Evolutionary conservation across 1,284 basidiomycete species (phyloP).

Genomic region (Wolfiporia cocos): DNA sequence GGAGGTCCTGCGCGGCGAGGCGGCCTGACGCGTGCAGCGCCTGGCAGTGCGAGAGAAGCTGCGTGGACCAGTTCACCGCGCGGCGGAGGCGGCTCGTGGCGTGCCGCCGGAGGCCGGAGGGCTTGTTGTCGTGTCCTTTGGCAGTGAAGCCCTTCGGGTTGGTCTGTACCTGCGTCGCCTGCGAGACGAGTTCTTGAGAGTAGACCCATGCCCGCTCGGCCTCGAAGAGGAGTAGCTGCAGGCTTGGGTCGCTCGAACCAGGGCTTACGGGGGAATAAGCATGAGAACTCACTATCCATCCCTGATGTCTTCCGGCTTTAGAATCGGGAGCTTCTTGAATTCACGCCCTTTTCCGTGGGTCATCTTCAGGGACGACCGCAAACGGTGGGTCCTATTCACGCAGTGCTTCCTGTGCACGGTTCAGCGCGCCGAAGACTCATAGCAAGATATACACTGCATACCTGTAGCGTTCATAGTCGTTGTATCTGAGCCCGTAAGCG

Average conservation of each 20-base stretch:
- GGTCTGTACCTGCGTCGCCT: slow-evolving; percentile 41
- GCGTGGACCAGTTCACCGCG: slow-evolving; percentile 78
- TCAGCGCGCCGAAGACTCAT: neutral
- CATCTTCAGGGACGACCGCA: slow-evolving; percentile 77
- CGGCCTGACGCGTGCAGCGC: slow-evolving; percentile 49
- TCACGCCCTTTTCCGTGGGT: slow-evolving; percentile 88
- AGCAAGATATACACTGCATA: too few species aligned
- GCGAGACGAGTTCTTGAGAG: slow-evolving; percentile 72
- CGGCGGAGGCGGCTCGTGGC: slow-evolving; percentile 81
- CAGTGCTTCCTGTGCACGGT: slow-evolving; percentile 70
- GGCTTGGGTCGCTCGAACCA: slow-evolving; percentile 33
- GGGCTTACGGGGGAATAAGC: neutral
- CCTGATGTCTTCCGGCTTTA: slow-evolving; percentile 61
- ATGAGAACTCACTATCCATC: slow-evolving; percentile 69
- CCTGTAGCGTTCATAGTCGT: slow-evolving; percentile 84
- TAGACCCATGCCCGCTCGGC: slow-evolving; percentile 91
- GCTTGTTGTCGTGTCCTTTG: slow-evolving; percentile 31
- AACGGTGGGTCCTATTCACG: slow-evolving; percentile 82
- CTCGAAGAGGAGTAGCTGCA: slow-evolving; percentile 83
- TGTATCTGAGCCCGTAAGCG: slow-evolving; percentile 87
- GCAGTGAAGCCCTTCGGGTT: slow-evolving; percentile 27
- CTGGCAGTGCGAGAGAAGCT: slow-evolving; percentile 72
- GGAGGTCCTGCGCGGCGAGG: slow-evolving; percentile 48
- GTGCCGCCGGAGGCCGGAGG: slow-evolving; percentile 60
- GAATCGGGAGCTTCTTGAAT: slow-evolving; percentile 75